A percentile compares a stretch with the other conserved stretches of the same genome.
Conservation (phyloP, 2,329 filamentous ascomycete species). For the Niveomyces coronatus region DNA sequence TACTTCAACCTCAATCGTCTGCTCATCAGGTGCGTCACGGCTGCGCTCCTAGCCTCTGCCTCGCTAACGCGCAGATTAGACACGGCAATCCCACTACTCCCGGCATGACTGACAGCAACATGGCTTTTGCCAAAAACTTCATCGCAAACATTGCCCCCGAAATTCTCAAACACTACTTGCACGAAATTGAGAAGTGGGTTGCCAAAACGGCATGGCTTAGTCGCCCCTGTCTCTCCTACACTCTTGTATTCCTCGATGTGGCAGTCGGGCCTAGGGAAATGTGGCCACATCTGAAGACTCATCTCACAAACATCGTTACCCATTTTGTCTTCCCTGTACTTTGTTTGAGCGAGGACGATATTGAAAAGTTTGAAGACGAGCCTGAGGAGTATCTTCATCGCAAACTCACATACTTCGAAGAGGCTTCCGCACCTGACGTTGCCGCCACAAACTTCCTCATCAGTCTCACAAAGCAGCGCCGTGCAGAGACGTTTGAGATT, state of each 20-base stretch:
- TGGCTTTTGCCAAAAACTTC: slow-evolving; percentile 81
- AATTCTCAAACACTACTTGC: slow-evolving; percentile 88
- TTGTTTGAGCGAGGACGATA: slow-evolving; percentile 83
- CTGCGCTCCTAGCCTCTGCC: background rate
- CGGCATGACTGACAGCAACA: slow-evolving; percentile 64
- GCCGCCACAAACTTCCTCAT: slow-evolving; percentile 95
- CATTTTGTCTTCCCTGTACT: slow-evolving; percentile 94
- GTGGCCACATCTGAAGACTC: slow-evolving; percentile 88
- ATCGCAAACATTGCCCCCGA: slow-evolving; percentile 86
- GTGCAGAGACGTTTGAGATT: slow-evolving; percentile 93
- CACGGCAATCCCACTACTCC: slow-evolving; percentile 81
- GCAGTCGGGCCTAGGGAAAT: slow-evolving; percentile 95
- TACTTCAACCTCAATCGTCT: slow-evolving; percentile 96
- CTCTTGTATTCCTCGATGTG: slow-evolving; percentile 89
- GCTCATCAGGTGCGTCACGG: slow-evolving; percentile 65
- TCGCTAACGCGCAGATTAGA: slow-evolving; percentile 35
- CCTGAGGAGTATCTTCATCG: slow-evolving; percentile 95
- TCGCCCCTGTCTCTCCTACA: slow-evolving; percentile 87
- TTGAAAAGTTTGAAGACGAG: slow-evolving; percentile 88
- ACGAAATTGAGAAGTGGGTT: slow-evolving; percentile 96
- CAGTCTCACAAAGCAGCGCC: slow-evolving; percentile 83
- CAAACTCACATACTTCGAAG: slow-evolving; percentile 96
- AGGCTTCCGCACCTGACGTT: slow-evolving; percentile 89
- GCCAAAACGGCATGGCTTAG: slow-evolving; percentile 90
- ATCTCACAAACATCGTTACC: slow-evolving; percentile 85